These are phyloP conservation scores for Ambrosia artemisiifolia DNA, from an alignment of 129 eudicot species.

Conservation along the genomic window DNA sequence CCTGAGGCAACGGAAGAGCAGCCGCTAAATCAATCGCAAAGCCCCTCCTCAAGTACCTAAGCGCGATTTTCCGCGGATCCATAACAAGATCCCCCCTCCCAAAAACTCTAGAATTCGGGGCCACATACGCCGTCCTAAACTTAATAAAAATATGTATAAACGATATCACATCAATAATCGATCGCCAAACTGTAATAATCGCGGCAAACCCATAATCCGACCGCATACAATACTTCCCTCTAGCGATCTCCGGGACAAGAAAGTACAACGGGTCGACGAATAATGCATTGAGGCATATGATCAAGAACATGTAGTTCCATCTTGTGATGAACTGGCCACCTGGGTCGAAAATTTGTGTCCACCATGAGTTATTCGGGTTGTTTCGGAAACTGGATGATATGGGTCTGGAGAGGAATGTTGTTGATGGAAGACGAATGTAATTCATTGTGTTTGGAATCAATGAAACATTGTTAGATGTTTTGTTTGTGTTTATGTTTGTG, in stretches of 20 bases:
- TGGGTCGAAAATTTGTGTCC: slow-evolving; percentile 68
- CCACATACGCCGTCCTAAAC: slow-evolving; percentile 70
- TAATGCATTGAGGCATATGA: slow-evolving; percentile 61
- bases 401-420: slow-evolving; percentile 35
- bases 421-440: slow-evolving; percentile 31
- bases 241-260: slow-evolving; percentile 46
- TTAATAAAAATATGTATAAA: slow-evolving; percentile 57
- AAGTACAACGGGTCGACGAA: slow-evolving; percentile 82
- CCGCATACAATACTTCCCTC: slow-evolving; percentile 44
- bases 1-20: slow-evolving; percentile 89
- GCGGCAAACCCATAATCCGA: slow-evolving; percentile 44
- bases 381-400: slow-evolving; percentile 17
- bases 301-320: slow-evolving; percentile 78
- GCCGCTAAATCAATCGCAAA: slow-evolving; percentile 77
- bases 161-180: slow-evolving; percentile 56
- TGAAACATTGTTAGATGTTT: neutral
- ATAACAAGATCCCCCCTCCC: slow-evolving; percentile 78
- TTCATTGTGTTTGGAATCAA: slow-evolving; percentile 30
- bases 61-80: slow-evolving; percentile 59
- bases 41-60: slow-evolving; percentile 46
- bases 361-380: slow-evolving; percentile 39
- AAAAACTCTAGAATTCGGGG: slow-evolving; percentile 60
- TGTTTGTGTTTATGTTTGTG: neutral
- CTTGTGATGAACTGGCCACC: slow-evolving; percentile 53
- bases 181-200: slow-evolving; percentile 51